These are phyloP conservation scores for Mangifera indica DNA, from an alignment of 345 rosid genomes.

Conservation along the genomic window DNA sequence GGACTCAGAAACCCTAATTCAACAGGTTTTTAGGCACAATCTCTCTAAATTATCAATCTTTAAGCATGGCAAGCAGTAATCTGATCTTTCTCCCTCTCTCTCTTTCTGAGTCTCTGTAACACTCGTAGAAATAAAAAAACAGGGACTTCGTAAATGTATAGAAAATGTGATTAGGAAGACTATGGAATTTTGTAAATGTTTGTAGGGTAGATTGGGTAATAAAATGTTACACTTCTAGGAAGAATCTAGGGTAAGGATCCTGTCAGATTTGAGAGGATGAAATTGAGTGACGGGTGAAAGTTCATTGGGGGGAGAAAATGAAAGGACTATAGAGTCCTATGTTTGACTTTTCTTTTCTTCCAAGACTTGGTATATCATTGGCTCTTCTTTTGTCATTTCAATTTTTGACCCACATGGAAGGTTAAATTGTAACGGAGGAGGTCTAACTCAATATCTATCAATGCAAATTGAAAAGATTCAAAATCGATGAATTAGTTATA, in stretches of 20 bases:
- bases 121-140: conserved; percentile 12
- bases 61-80: background rate
- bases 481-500: no score
- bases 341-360: background rate
- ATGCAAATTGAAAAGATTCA: no score
- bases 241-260: conserved; percentile 1
- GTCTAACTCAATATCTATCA: no score
- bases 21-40: conserved; percentile 4
- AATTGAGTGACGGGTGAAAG: background rate
- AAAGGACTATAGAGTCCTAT: background rate
- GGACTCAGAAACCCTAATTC: no score
- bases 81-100: conserved; percentile 13
- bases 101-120: background rate
- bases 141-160: background rate
- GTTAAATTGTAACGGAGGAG: no score
- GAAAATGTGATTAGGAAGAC: background rate
- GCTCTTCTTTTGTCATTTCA: background rate
- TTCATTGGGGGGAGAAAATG: background rate
- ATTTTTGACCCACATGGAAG: no score
- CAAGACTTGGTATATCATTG: background rate
- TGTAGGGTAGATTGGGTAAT: conserved; percentile 33
- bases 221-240: background rate
- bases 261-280: background rate
- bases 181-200: conserved; percentile 26
- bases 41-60: background rate